Conservation (phyloP, 805 yeast genomes). For the Candida odintsovae region DNA sequence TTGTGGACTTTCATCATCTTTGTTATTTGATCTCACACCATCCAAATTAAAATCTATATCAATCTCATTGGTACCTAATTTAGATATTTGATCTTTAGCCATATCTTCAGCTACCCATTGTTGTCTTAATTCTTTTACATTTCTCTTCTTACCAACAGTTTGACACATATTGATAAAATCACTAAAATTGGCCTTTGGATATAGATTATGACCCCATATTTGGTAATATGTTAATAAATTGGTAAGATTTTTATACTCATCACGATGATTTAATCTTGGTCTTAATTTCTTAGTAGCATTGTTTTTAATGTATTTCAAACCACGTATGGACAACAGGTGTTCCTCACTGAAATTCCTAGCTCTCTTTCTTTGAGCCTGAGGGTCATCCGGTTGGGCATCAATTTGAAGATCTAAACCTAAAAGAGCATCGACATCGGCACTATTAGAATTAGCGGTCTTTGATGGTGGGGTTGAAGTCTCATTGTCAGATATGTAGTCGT, state of each 20-base stretch:
- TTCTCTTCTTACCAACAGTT: slow-evolving; percentile 40
- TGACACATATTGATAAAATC: slow-evolving; percentile 58
- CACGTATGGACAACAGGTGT: slow-evolving; percentile 43
- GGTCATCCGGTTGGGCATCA: not conserved
- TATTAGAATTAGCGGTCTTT: not conserved
- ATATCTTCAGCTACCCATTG: slow-evolving; percentile 34
- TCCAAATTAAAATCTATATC: not conserved
- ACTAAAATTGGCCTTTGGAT: slow-evolving; percentile 72
- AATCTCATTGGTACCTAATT: not conserved
- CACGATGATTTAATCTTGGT: slow-evolving; percentile 25
- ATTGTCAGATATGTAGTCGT: not conserved
- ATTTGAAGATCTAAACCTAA: slow-evolving; percentile 12
- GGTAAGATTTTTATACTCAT: slow-evolving; percentile 44
- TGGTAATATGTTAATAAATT: slow-evolving; percentile 53
- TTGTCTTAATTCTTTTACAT: slow-evolving; percentile 37
- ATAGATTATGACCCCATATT: slow-evolving; percentile 70
- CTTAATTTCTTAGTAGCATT: slow-evolving; percentile 25
- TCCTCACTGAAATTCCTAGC: slow-evolving; percentile 41
- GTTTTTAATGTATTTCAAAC: slow-evolving; percentile 46
- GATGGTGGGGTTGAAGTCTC: not conserved
- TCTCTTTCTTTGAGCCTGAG: slow-evolving; percentile 4
- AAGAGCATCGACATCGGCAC: slow-evolving; percentile 5
- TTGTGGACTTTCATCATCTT: not conserved
- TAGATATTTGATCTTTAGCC: slow-evolving; percentile 6
- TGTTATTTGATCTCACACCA: not conserved